Base-by-base conservation (phyloP, 345 rosid genomes). In the Sapria himalayana region DNA sequence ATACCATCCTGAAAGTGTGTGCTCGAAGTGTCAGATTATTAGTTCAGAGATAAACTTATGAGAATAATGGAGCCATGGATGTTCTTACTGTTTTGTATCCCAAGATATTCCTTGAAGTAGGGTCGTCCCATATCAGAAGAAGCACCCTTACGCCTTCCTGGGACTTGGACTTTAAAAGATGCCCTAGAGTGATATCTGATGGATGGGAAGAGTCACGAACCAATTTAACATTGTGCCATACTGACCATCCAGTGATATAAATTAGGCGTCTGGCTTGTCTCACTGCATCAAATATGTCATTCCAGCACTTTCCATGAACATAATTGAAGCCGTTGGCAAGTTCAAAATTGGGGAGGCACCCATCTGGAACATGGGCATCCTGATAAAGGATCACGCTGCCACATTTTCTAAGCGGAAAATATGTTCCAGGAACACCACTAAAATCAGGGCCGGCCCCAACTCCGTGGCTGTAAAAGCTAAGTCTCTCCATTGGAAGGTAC, bases 101-200 rank as follows among this genome's bases (percentile, higher is more conserved):
- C 64, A 86, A 69, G 35, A 86, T 74, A 58, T 58, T 72, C 68
- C 79, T 65, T 9, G 97, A 86, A 61, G 97, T 86, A 38, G 97
- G 97, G 33, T 85, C 96, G 54, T 81, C 97, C 97, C 97, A 86
- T 48, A 86, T 42, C 59, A 81, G 82, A 45, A 86, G 94, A 63
- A 86, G 70, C 48, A 86, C 94, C 55, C 97, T 68, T 7, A 86
- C 97, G 36, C 97, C 97, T 70, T 86, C 94, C 54, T 43, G 85
- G 46, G 97, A 86, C 67, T 86, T 86, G 25, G 76, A 49, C 57
- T 73, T 70, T 33, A 86, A 61, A 63, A 86, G 69, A 34, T 86
- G 89, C 51, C 97, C 97, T 35, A 86, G 68, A 24, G 68, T 63
- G 52, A 47, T 40, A 51, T 54, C 59, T 19, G 73, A 60, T 5